Base-by-base conservation (phyloP, 371 early-diverging fungal genomes). In the Mortierella sp. region DNA sequence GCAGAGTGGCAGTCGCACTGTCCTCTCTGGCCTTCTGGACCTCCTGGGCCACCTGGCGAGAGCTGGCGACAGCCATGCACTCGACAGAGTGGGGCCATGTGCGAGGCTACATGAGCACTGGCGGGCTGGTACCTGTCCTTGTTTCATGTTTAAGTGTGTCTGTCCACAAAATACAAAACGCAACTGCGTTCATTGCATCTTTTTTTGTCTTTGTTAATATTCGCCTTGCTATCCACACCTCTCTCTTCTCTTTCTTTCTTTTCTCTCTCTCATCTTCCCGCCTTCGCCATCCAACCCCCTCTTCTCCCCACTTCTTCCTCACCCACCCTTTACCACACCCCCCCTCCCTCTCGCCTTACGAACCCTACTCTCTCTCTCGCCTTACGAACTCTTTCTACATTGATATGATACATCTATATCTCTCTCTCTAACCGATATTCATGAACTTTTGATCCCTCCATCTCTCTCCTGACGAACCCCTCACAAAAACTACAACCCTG, bases 391-490 rank as follows among this genome's bases (percentile, higher is more conserved):
- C 24, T 21, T 47, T 60, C 71, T 56, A 21, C 60, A 63, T 59
- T 70, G 70, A 63, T 70, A 64, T 70, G 70, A 61, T 42, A 64
- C 70, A 46, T 52, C 59, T 55, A 63, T 70, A 70, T 70, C 64
- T 12, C 21, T n/a, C 38, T 41, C 48, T 18, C n/a, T 30, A 27
- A 34, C 24, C 38, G 47, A 42, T 51, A 58, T 30, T 48, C 49
- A 64, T 56, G 66, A 65, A 58, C 43, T 13, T 34, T 21, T 47
- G 34, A 34, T 51, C 19, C 56, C 30, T 28, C 30, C n/a, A 43
- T 18, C 34, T 16, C 39, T 43, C 14, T 19, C 31, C 31, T 31
- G 52, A 24, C 19, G 52, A 57, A 13, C 24, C 28, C 19, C 27
- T 46, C 47, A 3, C 43, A 26, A 18, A 41, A 24, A 24, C 18